These are phyloP conservation scores for Musa itinerans DNA, from an alignment of 176 grass and related monocot genomes.

Conservation along the genomic window DNA sequence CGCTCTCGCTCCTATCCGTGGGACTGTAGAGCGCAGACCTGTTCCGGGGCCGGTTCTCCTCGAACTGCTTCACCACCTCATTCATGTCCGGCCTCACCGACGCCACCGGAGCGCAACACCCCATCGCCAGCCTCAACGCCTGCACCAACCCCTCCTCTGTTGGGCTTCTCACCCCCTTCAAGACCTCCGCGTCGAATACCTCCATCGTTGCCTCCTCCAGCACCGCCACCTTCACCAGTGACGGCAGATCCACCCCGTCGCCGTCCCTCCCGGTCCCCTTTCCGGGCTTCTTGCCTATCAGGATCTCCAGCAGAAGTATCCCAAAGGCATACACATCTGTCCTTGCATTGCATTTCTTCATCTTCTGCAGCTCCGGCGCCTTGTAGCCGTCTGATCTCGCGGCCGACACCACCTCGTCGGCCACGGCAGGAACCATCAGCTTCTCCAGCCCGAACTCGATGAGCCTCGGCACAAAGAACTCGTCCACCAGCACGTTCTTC, in stretches of 20 bases:
- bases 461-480: slow-evolving; percentile 52
- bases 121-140: slow-evolving; percentile 74
- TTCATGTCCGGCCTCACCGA: slow-evolving; percentile 56
- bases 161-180: slow-evolving; percentile 44
- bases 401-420: slow-evolving; percentile 53
- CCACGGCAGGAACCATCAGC: slow-evolving; percentile 62
- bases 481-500: slow-evolving; percentile 63
- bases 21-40: slow-evolving; percentile 75
- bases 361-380: slow-evolving; percentile 66
- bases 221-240: slow-evolving; percentile 71
- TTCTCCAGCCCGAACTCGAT: slow-evolving; percentile 46
- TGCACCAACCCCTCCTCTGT: slow-evolving; percentile 57
- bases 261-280: slow-evolving; percentile 9
- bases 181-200: slow-evolving; percentile 61
- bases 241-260: slow-evolving; percentile 36
- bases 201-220: slow-evolving; percentile 69
- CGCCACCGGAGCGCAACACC: slow-evolving; percentile 72
- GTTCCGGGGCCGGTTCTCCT: slow-evolving; percentile 58
- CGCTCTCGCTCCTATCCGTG: slow-evolving; percentile 43
- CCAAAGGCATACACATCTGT: slow-evolving; percentile 94
- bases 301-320: slow-evolving; percentile 79
- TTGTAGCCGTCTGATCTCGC: slow-evolving; percentile 61
- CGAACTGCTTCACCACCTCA: slow-evolving; percentile 70
- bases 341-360: slow-evolving; percentile 41
- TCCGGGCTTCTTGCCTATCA: slow-evolving; percentile 52